Evolutionary conservation across 2,329 filamentous ascomycete species (phyloP).

Genomic region (Cladosporium sp.): DNA sequence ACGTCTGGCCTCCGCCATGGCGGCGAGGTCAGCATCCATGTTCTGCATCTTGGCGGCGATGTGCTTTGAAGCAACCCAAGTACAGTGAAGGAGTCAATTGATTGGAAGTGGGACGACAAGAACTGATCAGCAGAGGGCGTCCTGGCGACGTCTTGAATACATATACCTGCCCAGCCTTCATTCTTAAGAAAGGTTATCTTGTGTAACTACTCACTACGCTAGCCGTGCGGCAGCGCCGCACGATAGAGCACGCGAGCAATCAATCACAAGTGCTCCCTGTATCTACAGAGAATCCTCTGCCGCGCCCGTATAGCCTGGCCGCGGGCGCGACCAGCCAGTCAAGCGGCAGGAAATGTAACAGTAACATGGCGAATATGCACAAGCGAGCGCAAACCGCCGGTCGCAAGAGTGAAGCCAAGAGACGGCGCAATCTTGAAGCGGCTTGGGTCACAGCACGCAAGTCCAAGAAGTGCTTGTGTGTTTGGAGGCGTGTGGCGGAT

Average conservation of each 20-base stretch:
- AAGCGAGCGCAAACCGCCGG: constrained; percentile 1
- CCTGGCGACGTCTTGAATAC: neutral
- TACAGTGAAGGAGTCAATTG: neutral
- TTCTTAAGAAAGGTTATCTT: constrained; percentile 10
- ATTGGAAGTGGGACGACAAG: neutral
- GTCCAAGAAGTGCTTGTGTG: constrained; percentile 4
- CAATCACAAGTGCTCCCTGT: constrained; percentile 6
- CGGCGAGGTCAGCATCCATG: constrained; percentile 13
- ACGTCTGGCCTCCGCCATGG: constrained; percentile 23
- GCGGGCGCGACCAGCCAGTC: constrained; percentile 1
- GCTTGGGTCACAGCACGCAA: constrained; percentile 13
- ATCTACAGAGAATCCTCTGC: constrained; percentile 7
- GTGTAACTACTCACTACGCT: neutral
- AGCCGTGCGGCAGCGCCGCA: neutral
- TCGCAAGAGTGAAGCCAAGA: neutral
- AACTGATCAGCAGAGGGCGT: neutral
- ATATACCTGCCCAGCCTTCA: constrained; percentile 6
- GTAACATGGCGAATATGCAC: constrained; percentile 6
- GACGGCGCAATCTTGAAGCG: constrained; percentile 10
- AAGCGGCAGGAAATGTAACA: constrained; percentile 9
- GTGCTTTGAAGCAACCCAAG: constrained; percentile 6
- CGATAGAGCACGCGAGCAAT: constrained; percentile 13
- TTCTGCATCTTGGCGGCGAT: constrained; percentile 2
- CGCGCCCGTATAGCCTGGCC: constrained; percentile 4
- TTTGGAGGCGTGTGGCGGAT: constrained; percentile 4